Evolutionary conservation across 129 eudicot species (phyloP).

Genomic region (Cynara cardunculus): DNA sequence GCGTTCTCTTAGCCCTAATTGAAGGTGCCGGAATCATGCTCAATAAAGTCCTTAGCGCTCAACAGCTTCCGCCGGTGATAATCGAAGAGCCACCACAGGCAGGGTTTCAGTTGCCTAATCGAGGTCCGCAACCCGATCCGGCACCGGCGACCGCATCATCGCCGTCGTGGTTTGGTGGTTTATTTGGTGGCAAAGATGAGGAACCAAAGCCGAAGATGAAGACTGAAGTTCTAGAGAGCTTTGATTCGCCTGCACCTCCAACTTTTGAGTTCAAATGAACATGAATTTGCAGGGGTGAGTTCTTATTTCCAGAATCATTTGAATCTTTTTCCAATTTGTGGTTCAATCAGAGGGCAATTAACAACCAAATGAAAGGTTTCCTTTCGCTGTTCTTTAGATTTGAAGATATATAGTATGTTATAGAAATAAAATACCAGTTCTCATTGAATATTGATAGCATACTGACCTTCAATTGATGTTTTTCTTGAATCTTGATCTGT

Average conservation of each 20-base stretch:
- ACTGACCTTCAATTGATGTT: not conserved
- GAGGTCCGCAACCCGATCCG: conserved; percentile 21
- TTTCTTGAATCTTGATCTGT: not conserved
- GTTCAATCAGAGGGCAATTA: not conserved
- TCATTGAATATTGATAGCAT: not conserved
- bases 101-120: conserved; percentile 14
- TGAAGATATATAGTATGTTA: not conserved
- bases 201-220: conserved; percentile 32
- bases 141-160: not conserved
- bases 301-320: not conserved
- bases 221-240: conserved; percentile 56
- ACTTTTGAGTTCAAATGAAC: conserved; percentile 48
- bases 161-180: conserved; percentile 49
- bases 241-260: conserved; percentile 59
- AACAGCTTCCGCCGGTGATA: conserved; percentile 37
- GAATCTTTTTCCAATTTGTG: not conserved
- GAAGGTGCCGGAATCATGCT: conserved; percentile 65
- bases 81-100: conserved; percentile 40
- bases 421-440: not conserved
- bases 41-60: conserved; percentile 46
- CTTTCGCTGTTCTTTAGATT: not conserved
- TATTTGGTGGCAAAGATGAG: conserved; percentile 41
- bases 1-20: conserved; percentile 17
- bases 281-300: not conserved
- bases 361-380: not conserved